Evolutionary conservation across 805 yeast species (phyloP), one percentile per base, ranked within the genome.

Genomic region (Ogataea dorogensis): DNA sequence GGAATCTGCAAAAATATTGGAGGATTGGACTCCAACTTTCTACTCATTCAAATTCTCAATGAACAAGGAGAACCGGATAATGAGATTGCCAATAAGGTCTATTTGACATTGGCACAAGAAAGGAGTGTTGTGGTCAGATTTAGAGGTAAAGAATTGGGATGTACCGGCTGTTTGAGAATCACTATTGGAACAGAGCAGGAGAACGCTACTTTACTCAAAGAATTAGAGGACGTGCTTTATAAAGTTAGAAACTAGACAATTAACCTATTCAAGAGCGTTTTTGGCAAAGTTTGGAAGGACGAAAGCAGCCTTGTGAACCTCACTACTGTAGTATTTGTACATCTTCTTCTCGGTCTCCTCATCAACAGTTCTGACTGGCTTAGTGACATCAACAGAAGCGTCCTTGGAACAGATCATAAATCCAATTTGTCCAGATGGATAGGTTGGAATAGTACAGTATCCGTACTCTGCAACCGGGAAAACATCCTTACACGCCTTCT

Each of bases 351-450:
- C 95, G 45, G 76, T 74, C 41, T 73, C 81, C 28, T 68, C 74
- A 35, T 77, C 60, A 61, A 84, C 65, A 20, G 71, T 67, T 63
- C 96, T 78, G 44, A 75, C 48, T 31, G 98, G 96, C 47, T 63
- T 69, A 53, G 65, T 71, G 40, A 91, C 83, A 46, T 81, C 69
- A 32, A 81, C 79, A 17, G 63, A 51, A 11, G 75, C 59, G 57
- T 85, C 83, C 70, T 88, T 91, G 46, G 82, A 75, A 64, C 97
- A 89, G 43, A 91, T 89, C 96, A 91, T 86, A 68, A 93, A 86
- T n/a, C 98, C 98, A 56, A 91, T 83, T 63, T 88, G 94, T 47
- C 98, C 98, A 13, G 96, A 81, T 47, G 98, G 96, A 59, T 91
- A 91, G 41, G 98, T 89, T 58, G 98, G 98, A 51, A 89, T 87